Conservation (phyloP, 2,329 filamentous ascomycete species). For the Exserohilum rostratum region DNA sequence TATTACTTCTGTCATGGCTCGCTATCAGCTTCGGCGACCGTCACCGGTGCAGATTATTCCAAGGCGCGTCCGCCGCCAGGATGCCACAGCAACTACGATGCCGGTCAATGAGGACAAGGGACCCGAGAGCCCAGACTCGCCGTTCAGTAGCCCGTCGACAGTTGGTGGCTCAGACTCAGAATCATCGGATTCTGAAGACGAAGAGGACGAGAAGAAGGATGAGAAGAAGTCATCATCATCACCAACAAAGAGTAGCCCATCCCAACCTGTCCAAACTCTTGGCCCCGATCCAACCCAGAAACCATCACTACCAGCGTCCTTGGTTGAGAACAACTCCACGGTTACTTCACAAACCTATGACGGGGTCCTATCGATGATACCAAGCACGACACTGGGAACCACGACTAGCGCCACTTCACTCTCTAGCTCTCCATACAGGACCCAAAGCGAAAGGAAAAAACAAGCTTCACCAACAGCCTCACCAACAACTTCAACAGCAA, state of each 20-base stretch:
- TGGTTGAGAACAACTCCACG: background rate
- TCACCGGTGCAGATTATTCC: constrained; percentile 30
- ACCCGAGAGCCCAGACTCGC: constrained; percentile 35
- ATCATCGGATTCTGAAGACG: constrained; percentile 19
- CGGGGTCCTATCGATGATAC: constrained; percentile 15
- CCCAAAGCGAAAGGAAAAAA: background rate
- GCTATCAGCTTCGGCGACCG: constrained; percentile 36
- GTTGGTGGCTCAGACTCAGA: constrained; percentile 7
- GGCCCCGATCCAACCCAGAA: constrained; percentile 5
- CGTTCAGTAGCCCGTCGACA: constrained; percentile 21
- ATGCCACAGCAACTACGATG: constrained; percentile 14
- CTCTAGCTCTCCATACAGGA: constrained; percentile 3
- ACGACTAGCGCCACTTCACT: constrained; percentile 4
- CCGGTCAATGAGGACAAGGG: constrained; percentile 12
- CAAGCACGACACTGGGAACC: constrained; percentile 1
- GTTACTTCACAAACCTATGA: constrained; percentile 10
- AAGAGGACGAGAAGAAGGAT: constrained; percentile 3
- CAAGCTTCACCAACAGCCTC: background rate
- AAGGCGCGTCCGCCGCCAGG: constrained; percentile 28
- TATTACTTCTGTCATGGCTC: constrained; percentile 28
- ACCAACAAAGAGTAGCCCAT: constrained; percentile 8
- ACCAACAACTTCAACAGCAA: too few species aligned
- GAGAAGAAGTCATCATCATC: constrained; percentile 6
- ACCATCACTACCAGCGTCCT: background rate
- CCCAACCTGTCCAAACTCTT: background rate